Conservation (phyloP, 2,329 filamentous ascomycete genomes). For the Trichoderma brevicompactum region DNA sequence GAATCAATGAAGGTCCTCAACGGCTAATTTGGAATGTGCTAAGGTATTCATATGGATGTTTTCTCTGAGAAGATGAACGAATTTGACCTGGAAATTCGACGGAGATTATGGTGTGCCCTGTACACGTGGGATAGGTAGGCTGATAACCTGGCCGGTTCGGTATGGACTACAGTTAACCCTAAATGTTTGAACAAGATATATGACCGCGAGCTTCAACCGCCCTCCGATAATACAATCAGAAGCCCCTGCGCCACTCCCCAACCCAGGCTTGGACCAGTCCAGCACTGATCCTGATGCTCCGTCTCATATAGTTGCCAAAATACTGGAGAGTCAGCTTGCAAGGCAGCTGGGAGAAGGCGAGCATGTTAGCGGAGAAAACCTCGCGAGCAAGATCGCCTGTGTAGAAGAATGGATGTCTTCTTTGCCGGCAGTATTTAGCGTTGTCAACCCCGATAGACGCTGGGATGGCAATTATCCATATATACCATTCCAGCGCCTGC, state of each 20-base stretch:
- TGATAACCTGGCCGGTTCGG: not conserved
- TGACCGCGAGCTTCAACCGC: slow-evolving; percentile 6
- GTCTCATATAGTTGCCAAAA: slow-evolving; percentile 6
- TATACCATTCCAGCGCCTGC: slow-evolving; percentile 19
- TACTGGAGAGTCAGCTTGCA: slow-evolving; percentile 20
- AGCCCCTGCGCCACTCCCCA: not conserved
- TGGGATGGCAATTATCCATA: slow-evolving; percentile 1
- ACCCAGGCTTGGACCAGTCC: not conserved
- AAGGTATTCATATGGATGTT: slow-evolving; percentile 5
- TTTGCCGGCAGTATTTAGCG: slow-evolving; percentile 4
- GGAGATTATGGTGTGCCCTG: slow-evolving; percentile 14
- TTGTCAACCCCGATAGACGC: not conserved
- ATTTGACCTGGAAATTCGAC: slow-evolving; percentile 14
- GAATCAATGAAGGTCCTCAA: not conserved
- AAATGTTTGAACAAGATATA: not conserved
- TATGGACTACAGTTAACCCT: not conserved
- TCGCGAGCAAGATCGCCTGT: not conserved
- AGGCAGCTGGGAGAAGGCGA: slow-evolving; percentile 4
- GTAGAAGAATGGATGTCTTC: slow-evolving; percentile 19
- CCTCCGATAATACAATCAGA: slow-evolving; percentile 4
- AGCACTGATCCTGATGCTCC: not conserved
- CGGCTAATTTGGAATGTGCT: not conserved
- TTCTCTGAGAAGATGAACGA: not conserved
- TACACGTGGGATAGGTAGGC: slow-evolving; percentile 15
- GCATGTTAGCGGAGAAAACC: not conserved